Percentiles rank a stretch among this genome's conserved stretches.
phyloP scores from a whole-genome alignment of 331 rosid genomes.

The Ulmus americana region DNA sequence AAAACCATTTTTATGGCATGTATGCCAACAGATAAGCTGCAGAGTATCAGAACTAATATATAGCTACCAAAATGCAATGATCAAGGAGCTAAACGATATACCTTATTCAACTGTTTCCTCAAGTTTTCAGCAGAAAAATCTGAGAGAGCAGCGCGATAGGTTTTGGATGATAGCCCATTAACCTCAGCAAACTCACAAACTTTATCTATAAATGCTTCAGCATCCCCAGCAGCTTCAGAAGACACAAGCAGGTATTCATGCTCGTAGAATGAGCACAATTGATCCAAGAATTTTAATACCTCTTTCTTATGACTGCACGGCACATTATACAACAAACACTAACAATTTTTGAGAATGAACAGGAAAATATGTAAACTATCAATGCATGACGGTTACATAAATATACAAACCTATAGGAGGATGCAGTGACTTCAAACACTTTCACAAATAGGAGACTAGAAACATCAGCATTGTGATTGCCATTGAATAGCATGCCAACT shows the following conservation, averaged over 20 bases:
- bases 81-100: conserved; percentile 23
- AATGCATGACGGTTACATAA: conserved; percentile 13
- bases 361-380: background rate
- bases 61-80: conserved; percentile 16
- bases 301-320: conserved; percentile 72
- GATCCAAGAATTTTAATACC: conserved; percentile 61
- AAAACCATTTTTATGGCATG: conserved; percentile 10
- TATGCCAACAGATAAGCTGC: background rate
- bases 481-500: conserved; percentile 62
- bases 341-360: background rate
- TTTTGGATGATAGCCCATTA: conserved; percentile 63
- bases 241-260: conserved; percentile 45
- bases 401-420: conserved; percentile 63
- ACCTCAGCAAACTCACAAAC: conserved; percentile 75
- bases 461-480: conserved; percentile 45
- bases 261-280: conserved; percentile 60
- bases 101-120: conserved; percentile 60
- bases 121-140: conserved; percentile 51
- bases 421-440: conserved; percentile 59
- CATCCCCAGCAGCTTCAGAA: conserved; percentile 36
- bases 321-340: conserved; percentile 6
- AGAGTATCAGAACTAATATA: background rate
- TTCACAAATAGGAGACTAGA: conserved; percentile 54
- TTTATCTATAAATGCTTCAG: conserved; percentile 50
- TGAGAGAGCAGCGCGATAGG: conserved; percentile 41